Percentiles rank a stretch among this genome's conserved stretches.
phyloP scores from a whole-genome alignment of 1,139 yeast species.

The Kodamaea sp. region DNA sequence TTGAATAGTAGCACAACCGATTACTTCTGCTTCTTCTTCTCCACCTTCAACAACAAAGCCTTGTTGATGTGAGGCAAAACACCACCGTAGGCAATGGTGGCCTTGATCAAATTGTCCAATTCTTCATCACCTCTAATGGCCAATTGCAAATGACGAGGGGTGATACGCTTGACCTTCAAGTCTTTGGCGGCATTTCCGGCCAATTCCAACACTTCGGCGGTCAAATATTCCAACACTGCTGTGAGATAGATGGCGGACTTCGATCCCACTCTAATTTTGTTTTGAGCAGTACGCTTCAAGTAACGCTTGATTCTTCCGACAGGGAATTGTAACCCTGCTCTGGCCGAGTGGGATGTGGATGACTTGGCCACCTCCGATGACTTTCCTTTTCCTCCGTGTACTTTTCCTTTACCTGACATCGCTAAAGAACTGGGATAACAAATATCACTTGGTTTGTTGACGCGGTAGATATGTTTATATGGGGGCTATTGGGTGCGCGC shows the following conservation, averaged over 20 bases:
- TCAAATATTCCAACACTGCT: constrained; percentile 93
- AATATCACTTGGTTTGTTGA: constrained; percentile 6
- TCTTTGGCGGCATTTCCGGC: constrained; percentile 99
- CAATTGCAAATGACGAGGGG: constrained; percentile 97
- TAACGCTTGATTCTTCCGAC: constrained; percentile 98
- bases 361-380: constrained; percentile 69
- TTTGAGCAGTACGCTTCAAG: constrained; percentile 87
- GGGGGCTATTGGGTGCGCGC: constrained; percentile 8
- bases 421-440: constrained; percentile 11
- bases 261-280: constrained; percentile 94
- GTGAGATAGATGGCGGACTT: constrained; percentile 97
- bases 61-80: constrained; percentile 97
- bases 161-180: constrained; percentile 95
- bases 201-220: constrained; percentile 97
- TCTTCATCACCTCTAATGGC: constrained; percentile 99
- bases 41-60: constrained; percentile 90
- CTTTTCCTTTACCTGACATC: constrained; percentile 89
- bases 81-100: constrained; percentile 99
- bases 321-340: constrained; percentile 97
- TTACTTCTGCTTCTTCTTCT: constrained; percentile 60
- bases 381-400: constrained; percentile 95
- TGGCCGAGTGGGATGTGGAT: constrained; percentile 88
- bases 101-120: constrained; percentile 91
- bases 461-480: constrained; percentile 12
- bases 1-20: not conserved